Base-by-base conservation (phyloP, 495 filamentous ascomycete genomes). In the Xylaria flabelliformis region DNA sequence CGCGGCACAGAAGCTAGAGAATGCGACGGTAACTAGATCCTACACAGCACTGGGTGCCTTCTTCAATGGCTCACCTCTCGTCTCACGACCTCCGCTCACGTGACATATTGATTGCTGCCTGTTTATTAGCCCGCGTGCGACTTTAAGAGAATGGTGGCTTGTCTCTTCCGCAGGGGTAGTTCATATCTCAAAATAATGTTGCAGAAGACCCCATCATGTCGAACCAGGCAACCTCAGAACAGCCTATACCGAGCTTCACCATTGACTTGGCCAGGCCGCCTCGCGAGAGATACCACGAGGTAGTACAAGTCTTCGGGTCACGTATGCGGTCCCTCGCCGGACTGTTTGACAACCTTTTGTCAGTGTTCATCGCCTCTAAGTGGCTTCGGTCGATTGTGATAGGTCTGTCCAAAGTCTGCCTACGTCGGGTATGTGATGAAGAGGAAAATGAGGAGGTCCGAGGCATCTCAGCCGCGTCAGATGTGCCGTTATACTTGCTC, bases 401-500 rank as follows among this genome's bases (percentile, higher is more conserved):
- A 9, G 26, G 58, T 8, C 29, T 70, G 26, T 70, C 55, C n/a
- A 70, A 39, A 9, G 17, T 88, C 5, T 78, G 84, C 53, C 75
- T 91, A 6, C 81, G 85, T 13, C 76, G 83, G 19, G 75, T 92
- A 0, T 84, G 87, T 75, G 82, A 79, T 8, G 41, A 77, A 10
- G 90, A 92, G 68, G 89, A 92, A 75, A 90, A 86, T 0, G 81
- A 85, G 59, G 90, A 92, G 75, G 79, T 92, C 34, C 82, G 80
- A 12, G 89, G 90, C 1, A 91, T 92, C 67, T 80, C 81, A 26
- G 79, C 80, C 13, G 81, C 77, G 12, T 85, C 85, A 8, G 88
- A 85, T 0, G 82, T 92, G 32, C 80, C 84, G 13, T 78, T 92
- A 78, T 88, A 88, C 74, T 77, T 92, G 7, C 79, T 92, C 3